Conservation (phyloP, 2,329 filamentous ascomycete genomes). For the Teratosphaeria gauchensis region DNA sequence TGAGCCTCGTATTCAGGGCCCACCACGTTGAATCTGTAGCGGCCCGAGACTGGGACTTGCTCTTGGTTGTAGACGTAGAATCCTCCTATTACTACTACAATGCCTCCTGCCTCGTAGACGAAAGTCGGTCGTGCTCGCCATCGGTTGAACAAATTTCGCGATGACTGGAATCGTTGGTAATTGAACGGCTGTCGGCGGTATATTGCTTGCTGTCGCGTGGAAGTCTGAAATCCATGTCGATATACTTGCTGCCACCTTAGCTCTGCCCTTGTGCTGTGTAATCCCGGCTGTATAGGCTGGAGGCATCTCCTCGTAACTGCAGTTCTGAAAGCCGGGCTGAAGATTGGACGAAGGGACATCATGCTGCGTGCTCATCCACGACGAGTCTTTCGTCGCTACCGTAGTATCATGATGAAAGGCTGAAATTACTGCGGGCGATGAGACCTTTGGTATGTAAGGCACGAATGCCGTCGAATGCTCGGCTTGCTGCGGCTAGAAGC, state of each 20-base stretch:
- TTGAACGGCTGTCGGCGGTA: conserved; percentile 17
- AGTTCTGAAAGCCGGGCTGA: not conserved
- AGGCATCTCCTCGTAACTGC: no score
- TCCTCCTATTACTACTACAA: conserved; percentile 35
- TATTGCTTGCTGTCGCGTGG: not conserved
- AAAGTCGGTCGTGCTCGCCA: conserved; percentile 39
- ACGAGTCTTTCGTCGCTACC: not conserved
- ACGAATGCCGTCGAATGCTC: not conserved
- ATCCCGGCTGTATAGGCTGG: not conserved
- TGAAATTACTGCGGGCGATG: not conserved
- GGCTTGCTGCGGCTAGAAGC: not conserved
- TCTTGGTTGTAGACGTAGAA: conserved; percentile 65
- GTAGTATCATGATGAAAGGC: not conserved
- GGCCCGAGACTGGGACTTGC: conserved; percentile 61
- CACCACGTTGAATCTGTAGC: conserved; percentile 64
- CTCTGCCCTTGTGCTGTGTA: not conserved
- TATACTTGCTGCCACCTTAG: not conserved
- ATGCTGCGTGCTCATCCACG: not conserved
- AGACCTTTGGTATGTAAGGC: not conserved
- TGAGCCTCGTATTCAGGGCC: conserved; percentile 45
- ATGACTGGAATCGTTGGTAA: conserved; percentile 21
- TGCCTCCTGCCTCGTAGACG: conserved; percentile 34
- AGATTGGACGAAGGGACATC: not conserved
- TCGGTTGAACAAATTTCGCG: conserved; percentile 14
- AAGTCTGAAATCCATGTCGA: not conserved